Base-by-base conservation (phyloP, 2,329 filamentous ascomycete species). In the Colletotrichum chlorophyti region DNA sequence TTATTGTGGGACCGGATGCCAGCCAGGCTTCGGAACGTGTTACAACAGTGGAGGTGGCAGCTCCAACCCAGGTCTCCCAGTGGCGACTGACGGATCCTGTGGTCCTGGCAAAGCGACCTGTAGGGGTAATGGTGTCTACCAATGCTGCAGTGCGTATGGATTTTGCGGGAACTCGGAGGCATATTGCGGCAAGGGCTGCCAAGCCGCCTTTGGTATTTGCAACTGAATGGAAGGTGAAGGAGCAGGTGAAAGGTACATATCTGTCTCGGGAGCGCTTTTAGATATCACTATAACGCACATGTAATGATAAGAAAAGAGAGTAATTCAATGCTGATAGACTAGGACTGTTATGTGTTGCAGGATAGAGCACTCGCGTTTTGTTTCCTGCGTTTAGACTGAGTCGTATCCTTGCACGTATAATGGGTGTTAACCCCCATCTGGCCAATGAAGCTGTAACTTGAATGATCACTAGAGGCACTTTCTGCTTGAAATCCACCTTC, bases 141-240 rank as follows among this genome's bases (percentile, higher is more conserved):
- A 58, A 29, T 66, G 64, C 42, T 66, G 64, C 37, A 64, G 63
- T 14, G 10, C 45, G 14, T 62, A 47, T 7, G 64, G 64, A 8
- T 66, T 60, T 41, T 66, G 64, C 24, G 64, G 64, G 11, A 48
- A 46, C 6, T 53, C 51, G 2, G 14, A 26, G 12, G 24, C 42
- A 3, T 53, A 63, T 42, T 65, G 63, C 19, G 64, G 64, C 29
- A 15, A 29, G 9, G 63, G 58, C 6, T 65, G 63, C 21, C 62
- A 65, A 37, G 8, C 32, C 9, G 37, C 32, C 5, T 65, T 58
- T 50, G 64, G 64, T 11, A 43, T 57, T 21, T 65, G 64, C 31
- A 42, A 24, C n/a, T 62, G 49, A 48, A 40, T 12, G 12, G 10
- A 9, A 4, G 27, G 7, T 3, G 15, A 26, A 8, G 14, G 2